phyloP scores from a whole-genome alignment of 1,284 basidiomycete genomes.

The Ganoderma boninense region DNA sequence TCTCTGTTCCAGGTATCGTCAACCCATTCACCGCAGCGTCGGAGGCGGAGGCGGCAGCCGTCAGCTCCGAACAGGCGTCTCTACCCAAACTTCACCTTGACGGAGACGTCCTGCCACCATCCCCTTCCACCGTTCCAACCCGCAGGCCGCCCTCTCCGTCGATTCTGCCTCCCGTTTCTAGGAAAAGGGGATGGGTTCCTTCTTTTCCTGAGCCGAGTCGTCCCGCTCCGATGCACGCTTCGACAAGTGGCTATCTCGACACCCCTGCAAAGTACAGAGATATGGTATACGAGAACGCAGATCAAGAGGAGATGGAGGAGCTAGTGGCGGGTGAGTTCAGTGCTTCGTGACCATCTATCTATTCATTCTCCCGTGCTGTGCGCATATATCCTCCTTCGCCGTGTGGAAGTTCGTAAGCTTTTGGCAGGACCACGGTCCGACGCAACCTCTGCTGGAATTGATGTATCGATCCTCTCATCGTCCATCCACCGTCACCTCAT shows the following conservation, averaged over 20 bases:
- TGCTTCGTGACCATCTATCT: neutral
- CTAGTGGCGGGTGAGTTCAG: slow-evolving; percentile 56
- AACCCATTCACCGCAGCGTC: slow-evolving; percentile 62
- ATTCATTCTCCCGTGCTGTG: too few relatives aligned
- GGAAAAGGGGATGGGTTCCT: slow-evolving; percentile 78
- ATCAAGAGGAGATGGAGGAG: slow-evolving; percentile 51
- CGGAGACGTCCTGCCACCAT: slow-evolving; percentile 9
- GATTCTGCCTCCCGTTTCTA: slow-evolving; percentile 48
- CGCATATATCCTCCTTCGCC: neutral
- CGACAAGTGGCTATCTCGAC: slow-evolving; percentile 68
- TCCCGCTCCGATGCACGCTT: slow-evolving; percentile 58
- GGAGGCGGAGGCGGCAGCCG: slow-evolving; percentile 15
- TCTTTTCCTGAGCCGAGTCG: slow-evolving; percentile 60
- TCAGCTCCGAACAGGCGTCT: slow-evolving; percentile 37
- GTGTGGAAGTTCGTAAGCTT: neutral
- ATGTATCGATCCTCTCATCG: neutral
- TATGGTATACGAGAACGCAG: slow-evolving; percentile 46
- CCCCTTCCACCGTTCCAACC: slow-evolving; percentile 23
- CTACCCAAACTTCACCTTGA: slow-evolving; percentile 27
- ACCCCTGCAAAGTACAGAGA: slow-evolving; percentile 70
- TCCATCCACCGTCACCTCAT: neutral
- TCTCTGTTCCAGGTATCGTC: slow-evolving; percentile 65
- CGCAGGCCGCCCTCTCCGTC: slow-evolving; percentile 40
- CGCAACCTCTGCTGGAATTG: neutral
- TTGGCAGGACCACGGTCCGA: neutral